These are phyloP conservation scores for Cryptococcus sp. DNA, from an alignment of 1,284 basidiomycete species.

Conservation along the genomic window DNA sequence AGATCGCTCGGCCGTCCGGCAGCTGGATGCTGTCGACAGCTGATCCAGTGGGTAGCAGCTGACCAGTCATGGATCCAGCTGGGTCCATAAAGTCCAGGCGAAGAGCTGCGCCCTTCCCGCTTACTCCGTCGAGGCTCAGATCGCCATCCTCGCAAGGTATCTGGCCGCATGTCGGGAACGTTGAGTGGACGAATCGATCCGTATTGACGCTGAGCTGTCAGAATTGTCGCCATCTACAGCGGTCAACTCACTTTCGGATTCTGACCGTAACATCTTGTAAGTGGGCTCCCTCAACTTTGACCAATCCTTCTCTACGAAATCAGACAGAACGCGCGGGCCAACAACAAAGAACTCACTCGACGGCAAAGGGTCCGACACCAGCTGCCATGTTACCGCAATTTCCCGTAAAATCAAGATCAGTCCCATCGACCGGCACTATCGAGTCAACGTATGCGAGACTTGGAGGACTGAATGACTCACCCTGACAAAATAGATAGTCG, in stretches of 20 bases:
- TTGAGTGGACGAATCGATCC: conserved; percentile 61
- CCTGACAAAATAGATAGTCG: conserved; percentile 31
- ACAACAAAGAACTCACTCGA: conserved; percentile 16
- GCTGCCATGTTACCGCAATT: conserved; percentile 38
- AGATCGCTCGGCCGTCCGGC: conserved; percentile 32
- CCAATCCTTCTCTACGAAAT: conserved; percentile 11
- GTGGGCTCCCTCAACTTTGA: background rate
- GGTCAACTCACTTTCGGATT: conserved; percentile 10
- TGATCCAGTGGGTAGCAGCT: conserved; percentile 61
- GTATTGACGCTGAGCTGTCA: conserved; percentile 56
- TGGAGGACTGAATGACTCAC: conserved; percentile 3
- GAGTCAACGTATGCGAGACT: background rate
- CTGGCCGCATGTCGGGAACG: conserved; percentile 54
- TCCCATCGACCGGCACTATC: conserved; percentile 12
- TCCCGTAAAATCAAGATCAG: conserved; percentile 19
- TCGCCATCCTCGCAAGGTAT: conserved; percentile 19
- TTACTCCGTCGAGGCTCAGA: conserved; percentile 59
- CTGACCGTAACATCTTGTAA: conserved; percentile 5
- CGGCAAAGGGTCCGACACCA: conserved; percentile 33
- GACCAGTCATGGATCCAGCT: conserved; percentile 64
- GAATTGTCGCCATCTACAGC: too few relatives aligned
- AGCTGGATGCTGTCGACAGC: conserved; percentile 52
- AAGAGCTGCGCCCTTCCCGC: conserved; percentile 61
- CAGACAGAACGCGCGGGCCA: background rate
- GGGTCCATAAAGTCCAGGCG: conserved; percentile 63